Evolutionary conservation across 495 filamentous ascomycete species (phyloP).

Genomic region (Cercophora samala): DNA sequence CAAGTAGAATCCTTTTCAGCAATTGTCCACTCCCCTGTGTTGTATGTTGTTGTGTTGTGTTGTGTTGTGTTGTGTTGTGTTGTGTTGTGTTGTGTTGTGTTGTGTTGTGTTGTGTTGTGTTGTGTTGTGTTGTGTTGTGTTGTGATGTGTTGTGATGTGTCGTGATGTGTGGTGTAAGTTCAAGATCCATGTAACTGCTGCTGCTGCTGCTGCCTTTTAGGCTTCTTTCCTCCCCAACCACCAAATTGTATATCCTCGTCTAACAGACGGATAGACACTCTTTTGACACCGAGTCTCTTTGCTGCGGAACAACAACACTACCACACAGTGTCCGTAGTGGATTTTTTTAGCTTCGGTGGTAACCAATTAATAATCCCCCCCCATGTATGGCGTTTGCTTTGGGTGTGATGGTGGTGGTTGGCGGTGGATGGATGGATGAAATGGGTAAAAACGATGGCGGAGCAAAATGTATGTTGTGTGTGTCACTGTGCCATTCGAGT

Average conservation of each 20-base stretch:
- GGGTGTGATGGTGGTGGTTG: too few relatives aligned
- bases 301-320: neutral
- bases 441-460: neutral
- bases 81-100: too few relatives aligned
- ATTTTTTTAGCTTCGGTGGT: neutral
- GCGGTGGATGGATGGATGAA: too few relatives aligned
- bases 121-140: too few relatives aligned
- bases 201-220: constrained; percentile 1
- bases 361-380: neutral
- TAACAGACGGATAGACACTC: neutral
- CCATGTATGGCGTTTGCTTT: neutral
- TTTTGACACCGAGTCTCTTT: neutral
- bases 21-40: neutral
- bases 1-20: too few relatives aligned
- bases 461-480: neutral
- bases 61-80: too few relatives aligned
- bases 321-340: neutral
- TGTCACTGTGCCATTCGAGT: neutral
- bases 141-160: too few relatives aligned
- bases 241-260: neutral
- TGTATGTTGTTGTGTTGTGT: too few relatives aligned
- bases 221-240: neutral
- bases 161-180: neutral
- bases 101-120: neutral
- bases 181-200: neutral